phyloP scores from a whole-genome alignment of 805 yeast species.

The Hanseniaspora taiwanica region DNA sequence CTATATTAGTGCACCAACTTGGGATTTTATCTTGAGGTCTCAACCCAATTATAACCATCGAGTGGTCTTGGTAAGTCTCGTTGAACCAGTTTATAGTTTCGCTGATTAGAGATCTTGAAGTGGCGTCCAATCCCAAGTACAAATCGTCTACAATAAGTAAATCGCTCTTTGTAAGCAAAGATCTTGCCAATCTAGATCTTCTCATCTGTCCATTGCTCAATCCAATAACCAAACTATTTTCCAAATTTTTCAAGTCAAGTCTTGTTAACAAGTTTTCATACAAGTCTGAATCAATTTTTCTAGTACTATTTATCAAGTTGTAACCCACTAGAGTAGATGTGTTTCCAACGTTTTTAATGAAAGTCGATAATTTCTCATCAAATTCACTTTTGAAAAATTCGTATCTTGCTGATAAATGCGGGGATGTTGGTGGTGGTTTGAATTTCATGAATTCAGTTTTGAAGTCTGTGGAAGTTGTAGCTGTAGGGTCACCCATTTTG shows the following conservation, averaged over 20 bases:
- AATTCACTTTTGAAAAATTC: slow-evolving; percentile 78
- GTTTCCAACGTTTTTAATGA: slow-evolving; percentile 1
- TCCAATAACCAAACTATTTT: slow-evolving; percentile 69
- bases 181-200: slow-evolving; percentile 74
- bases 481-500: not conserved
- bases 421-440: slow-evolving; percentile 35
- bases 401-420: slow-evolving; percentile 80
- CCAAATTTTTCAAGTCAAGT: slow-evolving; percentile 43
- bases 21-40: slow-evolving; percentile 69
- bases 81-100: slow-evolving; percentile 14
- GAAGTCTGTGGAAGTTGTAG: slow-evolving; percentile 4
- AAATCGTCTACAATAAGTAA: slow-evolving; percentile 72
- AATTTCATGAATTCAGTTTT: slow-evolving; percentile 31
- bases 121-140: slow-evolving; percentile 79
- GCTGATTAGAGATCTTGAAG: slow-evolving; percentile 49
- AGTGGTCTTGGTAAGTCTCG: slow-evolving; percentile 2
- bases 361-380: slow-evolving; percentile 29
- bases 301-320: slow-evolving; percentile 19
- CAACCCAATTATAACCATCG: slow-evolving; percentile 40
- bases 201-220: slow-evolving; percentile 90
- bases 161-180: slow-evolving; percentile 51
- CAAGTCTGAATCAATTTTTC: slow-evolving; percentile 22
- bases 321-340: slow-evolving; percentile 31
- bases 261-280: slow-evolving; percentile 32
- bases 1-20: slow-evolving; percentile 64